Conservation (phyloP, 2,329 filamentous ascomycete genomes). For the Meredithiella fracta region DNA sequence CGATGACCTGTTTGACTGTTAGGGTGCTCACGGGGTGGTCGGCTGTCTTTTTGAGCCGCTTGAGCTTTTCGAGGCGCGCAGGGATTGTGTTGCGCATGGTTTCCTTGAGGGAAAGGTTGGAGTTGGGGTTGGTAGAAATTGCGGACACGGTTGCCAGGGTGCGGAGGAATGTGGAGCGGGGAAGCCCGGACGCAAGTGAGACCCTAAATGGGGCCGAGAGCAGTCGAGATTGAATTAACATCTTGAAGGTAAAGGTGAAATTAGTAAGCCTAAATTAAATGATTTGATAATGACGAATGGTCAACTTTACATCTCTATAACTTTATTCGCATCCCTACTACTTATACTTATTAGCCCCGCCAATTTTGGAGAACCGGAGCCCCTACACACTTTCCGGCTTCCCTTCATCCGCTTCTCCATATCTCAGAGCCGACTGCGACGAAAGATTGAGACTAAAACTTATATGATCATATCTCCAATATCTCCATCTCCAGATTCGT, state of each 20-base stretch:
- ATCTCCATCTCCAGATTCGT: background rate
- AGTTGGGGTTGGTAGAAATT: constrained; percentile 44
- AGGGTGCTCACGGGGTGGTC: constrained; percentile 78
- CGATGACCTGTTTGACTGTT: constrained; percentile 84
- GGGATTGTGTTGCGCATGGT: constrained; percentile 74
- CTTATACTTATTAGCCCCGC: background rate
- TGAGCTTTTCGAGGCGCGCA: constrained; percentile 67
- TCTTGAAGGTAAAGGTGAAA: too few relatives aligned
- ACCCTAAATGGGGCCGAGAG: background rate
- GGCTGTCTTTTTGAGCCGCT: constrained; percentile 79
- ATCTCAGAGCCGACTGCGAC: too few relatives aligned
- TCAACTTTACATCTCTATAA: too few relatives aligned
- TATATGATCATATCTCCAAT: background rate
- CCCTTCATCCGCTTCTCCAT: background rate
- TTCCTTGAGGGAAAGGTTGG: constrained; percentile 79
- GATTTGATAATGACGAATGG: too few relatives aligned
- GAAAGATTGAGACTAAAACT: too few relatives aligned
- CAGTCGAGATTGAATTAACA: background rate
- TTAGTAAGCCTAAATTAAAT: too few relatives aligned
- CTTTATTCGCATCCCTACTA: too few relatives aligned
- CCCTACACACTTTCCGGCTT: background rate
- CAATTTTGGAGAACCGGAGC: background rate
- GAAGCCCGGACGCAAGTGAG: background rate
- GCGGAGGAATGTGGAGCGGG: background rate
- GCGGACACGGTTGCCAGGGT: constrained; percentile 17